phyloP scores from a whole-genome alignment of 225 moss, liverwort and hornwort genomes.

The Pseudisothecium myosuroides region DNA sequence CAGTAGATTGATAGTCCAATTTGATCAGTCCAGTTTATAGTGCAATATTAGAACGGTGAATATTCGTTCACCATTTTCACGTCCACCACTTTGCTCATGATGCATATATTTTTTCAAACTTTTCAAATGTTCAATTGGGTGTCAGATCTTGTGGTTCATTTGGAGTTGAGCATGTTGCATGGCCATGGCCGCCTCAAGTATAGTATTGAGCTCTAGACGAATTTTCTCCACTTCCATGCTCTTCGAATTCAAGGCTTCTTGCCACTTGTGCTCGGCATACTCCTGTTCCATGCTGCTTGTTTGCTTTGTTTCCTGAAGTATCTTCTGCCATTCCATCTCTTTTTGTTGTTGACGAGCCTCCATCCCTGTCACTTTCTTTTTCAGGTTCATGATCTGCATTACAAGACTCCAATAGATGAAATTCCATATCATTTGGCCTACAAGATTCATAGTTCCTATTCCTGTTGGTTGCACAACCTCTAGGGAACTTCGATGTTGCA shows the following conservation, averaged over 20 bases:
- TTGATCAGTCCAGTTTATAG: neutral
- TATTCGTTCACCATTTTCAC: neutral
- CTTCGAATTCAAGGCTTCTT: slow-evolving; percentile 24
- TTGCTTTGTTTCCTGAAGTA: slow-evolving; percentile 26
- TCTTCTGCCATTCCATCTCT: slow-evolving; percentile 40
- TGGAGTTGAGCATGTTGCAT: slow-evolving; percentile 35
- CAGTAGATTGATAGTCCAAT: neutral
- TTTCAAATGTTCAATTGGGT: neutral
- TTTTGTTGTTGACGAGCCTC: slow-evolving; percentile 39
- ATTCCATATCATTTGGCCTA: neutral
- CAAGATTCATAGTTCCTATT: neutral
- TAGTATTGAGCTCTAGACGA: slow-evolving; percentile 27
- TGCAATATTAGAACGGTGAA: neutral
- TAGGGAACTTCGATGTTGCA: neutral
- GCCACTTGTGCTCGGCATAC: slow-evolving; percentile 3
- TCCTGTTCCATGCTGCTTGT: slow-evolving; percentile 17
- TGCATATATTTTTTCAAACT: neutral
- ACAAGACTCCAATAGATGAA: neutral
- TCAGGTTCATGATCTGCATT: slow-evolving; percentile 33
- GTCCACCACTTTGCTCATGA: neutral
- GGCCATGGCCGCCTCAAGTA: slow-evolving; percentile 35
- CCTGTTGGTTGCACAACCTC: neutral
- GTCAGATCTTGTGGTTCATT: neutral
- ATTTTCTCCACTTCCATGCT: slow-evolving; percentile 32
- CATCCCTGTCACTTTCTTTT: slow-evolving; percentile 43